Evolutionary conservation across 768 basidiomycete species (phyloP).

Genomic region (Myochromella boudieri): DNA sequence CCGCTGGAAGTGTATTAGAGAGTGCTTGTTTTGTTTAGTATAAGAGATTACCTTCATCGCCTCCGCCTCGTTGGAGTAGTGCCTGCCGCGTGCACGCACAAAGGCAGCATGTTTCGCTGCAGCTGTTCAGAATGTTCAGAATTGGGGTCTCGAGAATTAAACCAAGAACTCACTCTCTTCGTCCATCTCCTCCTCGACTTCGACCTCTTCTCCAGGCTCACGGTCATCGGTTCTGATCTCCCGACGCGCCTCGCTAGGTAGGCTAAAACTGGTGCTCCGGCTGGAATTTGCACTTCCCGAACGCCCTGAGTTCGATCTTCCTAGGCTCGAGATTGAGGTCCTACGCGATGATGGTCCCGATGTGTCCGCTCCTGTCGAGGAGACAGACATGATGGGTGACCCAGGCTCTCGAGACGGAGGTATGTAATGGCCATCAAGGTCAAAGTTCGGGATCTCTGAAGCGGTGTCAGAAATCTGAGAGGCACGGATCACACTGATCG

Average conservation of each 20-base stretch:
- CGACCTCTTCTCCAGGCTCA: constrained; percentile 67
- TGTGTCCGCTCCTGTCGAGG: constrained; percentile 59
- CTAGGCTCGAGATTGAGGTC: constrained; percentile 69
- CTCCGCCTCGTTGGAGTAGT: constrained; percentile 90
- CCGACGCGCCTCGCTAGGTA: constrained; percentile 67
- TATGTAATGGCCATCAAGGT: constrained; percentile 47
- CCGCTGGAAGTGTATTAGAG: constrained; percentile 39
- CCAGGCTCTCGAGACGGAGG: constrained; percentile 27
- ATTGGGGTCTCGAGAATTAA: background rate
- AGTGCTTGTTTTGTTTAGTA: background rate
- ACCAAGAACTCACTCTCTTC: constrained; percentile 66
- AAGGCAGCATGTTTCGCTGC: constrained; percentile 83
- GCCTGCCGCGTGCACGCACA: constrained; percentile 74
- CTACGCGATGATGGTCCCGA: constrained; percentile 74
- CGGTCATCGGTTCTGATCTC: constrained; percentile 56
- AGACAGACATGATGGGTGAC: constrained; percentile 43
- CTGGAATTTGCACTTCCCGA: constrained; percentile 65
- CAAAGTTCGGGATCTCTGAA: constrained; percentile 81
- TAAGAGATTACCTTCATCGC: constrained; percentile 77
- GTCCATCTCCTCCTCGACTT: constrained; percentile 70
- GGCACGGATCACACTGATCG: constrained; percentile 6
- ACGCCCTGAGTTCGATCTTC: constrained; percentile 53
- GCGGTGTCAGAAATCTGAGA: background rate
- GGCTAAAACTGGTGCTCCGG: constrained; percentile 81
- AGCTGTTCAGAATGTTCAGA: constrained; percentile 50